These are phyloP conservation scores for Fistulifera solaris DNA, from an alignment of 108 stramenopile species.

Conservation along the genomic window DNA sequence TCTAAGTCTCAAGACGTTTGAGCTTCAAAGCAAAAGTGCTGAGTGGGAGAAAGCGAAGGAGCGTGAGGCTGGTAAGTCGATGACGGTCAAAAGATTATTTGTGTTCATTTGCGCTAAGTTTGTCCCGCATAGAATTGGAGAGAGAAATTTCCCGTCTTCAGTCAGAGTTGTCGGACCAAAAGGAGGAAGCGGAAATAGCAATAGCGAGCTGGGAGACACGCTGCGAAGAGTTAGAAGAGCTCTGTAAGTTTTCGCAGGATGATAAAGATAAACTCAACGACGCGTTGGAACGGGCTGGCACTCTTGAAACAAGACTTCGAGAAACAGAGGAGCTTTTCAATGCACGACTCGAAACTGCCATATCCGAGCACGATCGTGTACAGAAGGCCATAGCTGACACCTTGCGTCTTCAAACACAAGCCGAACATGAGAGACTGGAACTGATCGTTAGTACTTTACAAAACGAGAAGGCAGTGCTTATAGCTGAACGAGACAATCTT, in stretches of 20 bases:
- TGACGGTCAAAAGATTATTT: too few species aligned
- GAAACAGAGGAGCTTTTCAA: neutral
- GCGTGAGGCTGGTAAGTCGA: too few species aligned
- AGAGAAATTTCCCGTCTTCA: constrained; percentile 22
- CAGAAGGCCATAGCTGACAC: constrained; percentile 1
- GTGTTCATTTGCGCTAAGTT: too few species aligned
- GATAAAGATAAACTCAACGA: neutral
- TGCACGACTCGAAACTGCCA: neutral
- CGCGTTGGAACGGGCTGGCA: neutral
- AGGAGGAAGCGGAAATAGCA: constrained; percentile 44
- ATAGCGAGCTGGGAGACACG: constrained; percentile 45
- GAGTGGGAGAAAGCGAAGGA: too few species aligned
- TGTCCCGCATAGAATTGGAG: constrained; percentile 18
- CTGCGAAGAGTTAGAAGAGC: constrained; percentile 6
- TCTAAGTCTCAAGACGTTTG: too few species aligned
- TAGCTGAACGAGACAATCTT: constrained; percentile 1
- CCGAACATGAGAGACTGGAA: neutral
- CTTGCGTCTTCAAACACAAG: neutral
- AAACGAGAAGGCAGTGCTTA: constrained; percentile 10
- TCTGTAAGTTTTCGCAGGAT: neutral
- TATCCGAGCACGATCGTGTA: neutral
- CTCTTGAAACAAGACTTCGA: neutral
- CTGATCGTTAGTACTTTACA: constrained; percentile 1
- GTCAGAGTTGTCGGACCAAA: constrained; percentile 30
- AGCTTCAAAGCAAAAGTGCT: too few species aligned